Percentiles rank a stretch among this genome's conserved stretches.
Conservation (phyloP, 164 flowering plant genomes). For the Aristolochia californica region DNA sequence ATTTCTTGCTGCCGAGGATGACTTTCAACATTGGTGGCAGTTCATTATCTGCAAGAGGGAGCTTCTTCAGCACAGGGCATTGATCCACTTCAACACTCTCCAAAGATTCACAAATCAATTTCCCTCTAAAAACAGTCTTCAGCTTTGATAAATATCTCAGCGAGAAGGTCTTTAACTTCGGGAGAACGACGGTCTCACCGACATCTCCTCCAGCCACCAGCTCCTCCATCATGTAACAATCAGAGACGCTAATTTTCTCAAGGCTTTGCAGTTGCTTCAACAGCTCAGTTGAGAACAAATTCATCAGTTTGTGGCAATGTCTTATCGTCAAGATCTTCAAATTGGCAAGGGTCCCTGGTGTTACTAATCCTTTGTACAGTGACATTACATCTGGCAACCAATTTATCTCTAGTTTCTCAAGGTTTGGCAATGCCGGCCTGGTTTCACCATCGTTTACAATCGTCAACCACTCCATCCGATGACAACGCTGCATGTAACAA, state of each 20-base stretch:
- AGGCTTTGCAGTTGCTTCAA: background rate
- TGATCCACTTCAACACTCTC: background rate
- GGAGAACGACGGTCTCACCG: background rate
- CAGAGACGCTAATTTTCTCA: background rate
- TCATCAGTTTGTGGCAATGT: background rate
- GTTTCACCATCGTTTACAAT: background rate
- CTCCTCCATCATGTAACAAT: slow-evolving; percentile 4
- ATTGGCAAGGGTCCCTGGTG: background rate
- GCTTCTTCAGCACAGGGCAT: slow-evolving; percentile 7
- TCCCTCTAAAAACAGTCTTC: background rate
- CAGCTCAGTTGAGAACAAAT: slow-evolving; percentile 1
- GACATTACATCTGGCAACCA: background rate
- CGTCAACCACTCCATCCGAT: background rate
- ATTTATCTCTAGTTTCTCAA: background rate
- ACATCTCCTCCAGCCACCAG: background rate
- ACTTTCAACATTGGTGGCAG: background rate
- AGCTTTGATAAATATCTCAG: background rate
- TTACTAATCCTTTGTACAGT: background rate
- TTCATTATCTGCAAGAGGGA: slow-evolving; percentile 1
- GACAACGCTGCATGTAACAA: background rate
- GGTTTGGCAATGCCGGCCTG: background rate
- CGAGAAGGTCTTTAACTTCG: background rate
- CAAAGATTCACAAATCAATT: background rate
- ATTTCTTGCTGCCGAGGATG: slow-evolving; percentile 1
- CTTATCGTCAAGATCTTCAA: background rate